Percentiles rank a stretch among this genome's conserved stretches.
phyloP scores from a whole-genome alignment of 768 basidiomycete species.

The Tubosaeta sp. region DNA sequence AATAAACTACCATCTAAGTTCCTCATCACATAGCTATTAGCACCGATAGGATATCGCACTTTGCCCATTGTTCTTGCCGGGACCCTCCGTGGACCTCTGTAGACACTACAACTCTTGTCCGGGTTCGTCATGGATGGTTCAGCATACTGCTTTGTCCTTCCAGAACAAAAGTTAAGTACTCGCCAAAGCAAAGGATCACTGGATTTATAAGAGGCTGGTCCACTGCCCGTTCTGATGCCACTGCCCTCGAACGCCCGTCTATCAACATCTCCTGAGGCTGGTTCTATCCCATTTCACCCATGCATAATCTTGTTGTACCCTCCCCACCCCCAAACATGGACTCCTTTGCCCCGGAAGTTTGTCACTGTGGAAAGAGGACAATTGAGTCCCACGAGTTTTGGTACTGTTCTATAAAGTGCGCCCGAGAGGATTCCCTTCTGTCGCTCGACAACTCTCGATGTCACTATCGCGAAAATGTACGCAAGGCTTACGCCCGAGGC shows the following conservation, averaged over 20 bases:
- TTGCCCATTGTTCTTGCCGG: slow-evolving; percentile 3
- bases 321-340: slow-evolving; percentile 9
- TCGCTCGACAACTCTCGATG: slow-evolving; percentile 18
- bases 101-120: no score
- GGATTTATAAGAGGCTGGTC: slow-evolving; percentile 11
- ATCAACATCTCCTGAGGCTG: not conserved
- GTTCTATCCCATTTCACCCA: not conserved
- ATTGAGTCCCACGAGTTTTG: slow-evolving; percentile 24
- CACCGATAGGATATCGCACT: no score
- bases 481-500: slow-evolving; percentile 8
- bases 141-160: slow-evolving; percentile 10
- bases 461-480: slow-evolving; percentile 25
- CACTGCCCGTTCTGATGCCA: not conserved
- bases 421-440: slow-evolving; percentile 25
- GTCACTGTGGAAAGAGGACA: slow-evolving; percentile 26
- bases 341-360: slow-evolving; percentile 12
- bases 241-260: not conserved
- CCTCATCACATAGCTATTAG: no score
- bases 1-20: no score
- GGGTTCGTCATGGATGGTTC: not conserved
- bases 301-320: slow-evolving; percentile 1
- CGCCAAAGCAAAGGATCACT: slow-evolving; percentile 3
- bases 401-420: slow-evolving; percentile 27
- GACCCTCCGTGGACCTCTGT: not conserved
- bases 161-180: not conserved